Evolutionary conservation across 73 alveolate species (phyloP), one percentile per base, ranked within the genome.

Genomic region (Urostyla sp.): DNA sequence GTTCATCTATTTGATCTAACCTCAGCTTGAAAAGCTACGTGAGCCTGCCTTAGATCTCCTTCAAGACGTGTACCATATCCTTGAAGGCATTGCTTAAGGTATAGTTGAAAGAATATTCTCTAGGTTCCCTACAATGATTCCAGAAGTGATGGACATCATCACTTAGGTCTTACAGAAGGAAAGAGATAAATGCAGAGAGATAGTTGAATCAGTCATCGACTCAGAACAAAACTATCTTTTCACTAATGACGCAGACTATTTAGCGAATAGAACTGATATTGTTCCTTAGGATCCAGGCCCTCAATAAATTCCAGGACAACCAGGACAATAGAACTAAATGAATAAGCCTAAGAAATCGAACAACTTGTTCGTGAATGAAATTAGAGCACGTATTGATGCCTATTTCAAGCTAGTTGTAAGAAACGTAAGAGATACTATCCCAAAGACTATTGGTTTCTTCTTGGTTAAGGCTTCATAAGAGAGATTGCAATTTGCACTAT

Each of bases 391-490:
- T 72, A 90, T 94, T 37, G 99, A 95, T 31, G 93, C 91, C 67
- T 95, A 94, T 81, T 95, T 94, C 84, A 94, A 86, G 44, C 67
- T 95, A 38, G 95, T 92, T 6, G 96, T 94, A 5, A 91, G 99
- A 83, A 90, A 90, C 54, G 91, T 93, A 34, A 94, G 98, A 92
- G 99, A 95, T 82, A 51, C 97, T 43, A 80, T 95, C 79, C 99
- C 99, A 40, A 97, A 97, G 85, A 87, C 96, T 27, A 96, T 97
- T 50, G 99, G 99, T 26, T 95, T 79, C 93, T 95, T 91, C 94
- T 86, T 97, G 58, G 99, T 97, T 18, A 95, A 97, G 80, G 94
- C 92, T 13, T 84, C 94, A 30, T 87, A 93, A 72, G 97, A 84
- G 31, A 72, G 59, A 49, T 75, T 84, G 23, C 88, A 84, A 60